Evolutionary conservation across 164 flowering plant species (phyloP).

Genomic region (Chimonanthus salicifolius): DNA sequence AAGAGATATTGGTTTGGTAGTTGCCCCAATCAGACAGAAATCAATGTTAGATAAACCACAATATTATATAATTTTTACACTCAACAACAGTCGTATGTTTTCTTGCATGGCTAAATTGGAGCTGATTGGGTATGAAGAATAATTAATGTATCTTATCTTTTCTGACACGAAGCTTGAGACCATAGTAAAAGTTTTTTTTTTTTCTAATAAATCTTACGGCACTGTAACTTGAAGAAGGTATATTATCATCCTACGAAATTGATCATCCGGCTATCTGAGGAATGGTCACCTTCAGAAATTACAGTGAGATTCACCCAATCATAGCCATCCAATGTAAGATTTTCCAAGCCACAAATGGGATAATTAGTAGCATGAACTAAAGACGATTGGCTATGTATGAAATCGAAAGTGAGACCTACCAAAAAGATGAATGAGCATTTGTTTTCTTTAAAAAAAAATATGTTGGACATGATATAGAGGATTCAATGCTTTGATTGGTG

Average conservation of each 20-base stretch:
- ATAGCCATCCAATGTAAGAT: too few species aligned
- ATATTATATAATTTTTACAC: neutral
- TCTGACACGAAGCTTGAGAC: too few species aligned
- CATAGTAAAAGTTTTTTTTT: too few species aligned
- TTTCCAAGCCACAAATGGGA: neutral
- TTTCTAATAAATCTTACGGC: too few species aligned
- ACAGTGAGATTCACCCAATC: neutral
- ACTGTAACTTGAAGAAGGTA: neutral
- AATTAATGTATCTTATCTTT: too few species aligned
- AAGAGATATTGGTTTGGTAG: neutral
- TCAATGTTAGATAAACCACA: constrained; percentile 10
- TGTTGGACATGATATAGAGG: too few species aligned
- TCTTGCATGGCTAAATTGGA: neutral
- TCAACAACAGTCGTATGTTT: neutral
- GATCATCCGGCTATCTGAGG: neutral
- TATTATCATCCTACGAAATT: neutral
- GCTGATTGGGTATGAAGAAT: neutral
- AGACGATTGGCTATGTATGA: neutral
- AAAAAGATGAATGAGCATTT: too few species aligned
- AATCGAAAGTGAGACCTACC: neutral
- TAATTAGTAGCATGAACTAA: neutral
- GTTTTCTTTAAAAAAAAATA: too few species aligned
- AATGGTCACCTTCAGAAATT: neutral
- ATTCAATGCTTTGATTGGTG: too few species aligned
- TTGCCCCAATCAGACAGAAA: neutral